Evolutionary conservation across 2,329 filamentous ascomycete genomes (phyloP).

Genomic region (Beauveria rudraprayagi): DNA sequence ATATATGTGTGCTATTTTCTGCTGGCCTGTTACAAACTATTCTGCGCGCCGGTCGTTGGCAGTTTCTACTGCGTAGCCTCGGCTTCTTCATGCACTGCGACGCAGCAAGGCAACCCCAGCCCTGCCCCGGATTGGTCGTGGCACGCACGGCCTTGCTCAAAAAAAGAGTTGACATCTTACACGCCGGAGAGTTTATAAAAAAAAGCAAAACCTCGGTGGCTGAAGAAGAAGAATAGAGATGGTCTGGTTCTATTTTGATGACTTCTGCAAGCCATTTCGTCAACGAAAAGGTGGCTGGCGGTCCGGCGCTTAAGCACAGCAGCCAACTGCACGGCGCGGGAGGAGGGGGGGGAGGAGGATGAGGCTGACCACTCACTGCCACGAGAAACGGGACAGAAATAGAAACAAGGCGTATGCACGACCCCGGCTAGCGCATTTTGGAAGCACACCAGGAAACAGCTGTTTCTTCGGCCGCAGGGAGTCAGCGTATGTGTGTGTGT

Average conservation of each 20-base stretch:
- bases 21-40: not conserved
- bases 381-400: not conserved
- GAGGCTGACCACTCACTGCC: conserved; percentile 9
- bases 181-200: too few relatives aligned
- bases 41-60: not conserved
- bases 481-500: not conserved
- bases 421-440: conserved; percentile 1
- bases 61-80: not conserved
- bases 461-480: not conserved
- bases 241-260: not conserved
- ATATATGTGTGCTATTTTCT: not conserved
- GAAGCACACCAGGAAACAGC: not conserved
- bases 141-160: too few relatives aligned
- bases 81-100: not conserved
- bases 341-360: not conserved
- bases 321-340: not conserved
- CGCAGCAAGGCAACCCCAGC: not conserved
- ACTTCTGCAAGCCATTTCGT: not conserved
- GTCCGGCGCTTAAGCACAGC: conserved; percentile 3
- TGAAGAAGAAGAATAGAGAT: not conserved
- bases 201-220: too few relatives aligned
- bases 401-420: conserved; percentile 2
- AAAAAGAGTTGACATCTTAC: too few relatives aligned
- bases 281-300: not conserved
- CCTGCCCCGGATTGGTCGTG: too few relatives aligned